Evolutionary conservation across 2,329 filamentous ascomycete species (phyloP), one percentile per base, ranked within the genome.

Genomic region (Cladophialophora yegresii): DNA sequence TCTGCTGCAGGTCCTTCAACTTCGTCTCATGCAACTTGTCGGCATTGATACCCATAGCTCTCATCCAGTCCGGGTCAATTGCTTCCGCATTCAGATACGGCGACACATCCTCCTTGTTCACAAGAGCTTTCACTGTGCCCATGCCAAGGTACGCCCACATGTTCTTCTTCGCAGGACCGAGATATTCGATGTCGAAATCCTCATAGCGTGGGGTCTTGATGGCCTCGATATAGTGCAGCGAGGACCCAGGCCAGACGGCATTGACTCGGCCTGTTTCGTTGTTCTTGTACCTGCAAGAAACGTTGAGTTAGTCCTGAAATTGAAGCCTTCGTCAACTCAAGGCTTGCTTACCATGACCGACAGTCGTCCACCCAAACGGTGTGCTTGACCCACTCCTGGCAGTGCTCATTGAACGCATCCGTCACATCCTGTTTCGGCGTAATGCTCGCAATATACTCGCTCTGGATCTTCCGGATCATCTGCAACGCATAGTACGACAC

Each of bases 241-340:
- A 80, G 2, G 76, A 79, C 2, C 82, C 83, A 0, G 83, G 82
- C 78, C 79, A 84, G 1, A 84, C 74, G 2, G 81, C 79, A 72
- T 73, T 75, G 49, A 81, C 78, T 5, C 78, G 73, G n/a, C 78
- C 79, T 1, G 78, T 81, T 23, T 77, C 75, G 62, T 80, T 78
- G 70, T 83, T 77, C 69, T 73, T 74, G 59, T 75, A 72, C 62
- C 57, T 59, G 10, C 6, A 20, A n/a, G 8, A 28, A n/a, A 43
- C n/a, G 5, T 20, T 16, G 10, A 22, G 45, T 61, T 74, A 73
- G 61, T 74, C 64, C 61, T 20, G 28, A 28, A 22, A 16, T 20
- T 16, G 8, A 26, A 51, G 22, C 1, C 1, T 5, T 51, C 3
- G 13, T 51, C 22, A 20, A 26, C 4, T 22, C 13, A 28, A 49